Evolutionary conservation across 2,329 filamentous ascomycete genomes (phyloP).

Genomic region (Capronia americana): DNA sequence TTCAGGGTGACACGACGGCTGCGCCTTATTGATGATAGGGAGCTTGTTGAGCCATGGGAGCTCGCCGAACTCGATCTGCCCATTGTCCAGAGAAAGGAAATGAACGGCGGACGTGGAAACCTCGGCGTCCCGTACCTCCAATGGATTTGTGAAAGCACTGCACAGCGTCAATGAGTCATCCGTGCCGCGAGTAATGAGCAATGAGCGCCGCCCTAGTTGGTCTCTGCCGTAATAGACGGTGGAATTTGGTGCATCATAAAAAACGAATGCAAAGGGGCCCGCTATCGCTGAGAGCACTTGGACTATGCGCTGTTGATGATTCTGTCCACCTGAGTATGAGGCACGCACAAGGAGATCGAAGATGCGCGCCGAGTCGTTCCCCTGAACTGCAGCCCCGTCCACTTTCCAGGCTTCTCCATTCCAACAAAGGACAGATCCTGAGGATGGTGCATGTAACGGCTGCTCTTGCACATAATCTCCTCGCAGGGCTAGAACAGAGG

Average conservation of each 20-base stretch:
- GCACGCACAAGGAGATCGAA: slow-evolving; percentile 65
- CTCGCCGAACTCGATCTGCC: slow-evolving; percentile 17
- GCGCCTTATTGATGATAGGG: slow-evolving; percentile 22
- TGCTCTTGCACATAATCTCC: slow-evolving; percentile 74
- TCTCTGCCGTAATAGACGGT: slow-evolving; percentile 84
- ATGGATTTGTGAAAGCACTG: slow-evolving; percentile 74
- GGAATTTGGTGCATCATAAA: slow-evolving; percentile 68
- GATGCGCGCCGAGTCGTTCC: slow-evolving; percentile 79
- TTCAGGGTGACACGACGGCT: slow-evolving; percentile 1
- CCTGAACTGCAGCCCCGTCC: slow-evolving; percentile 60
- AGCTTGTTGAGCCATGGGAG: slow-evolving; percentile 21
- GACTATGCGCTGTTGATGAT: slow-evolving; percentile 50
- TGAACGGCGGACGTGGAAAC: slow-evolving; percentile 86
- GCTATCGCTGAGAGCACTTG: slow-evolving; percentile 66
- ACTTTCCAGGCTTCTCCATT: slow-evolving; percentile 96
- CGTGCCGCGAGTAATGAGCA: slow-evolving; percentile 58
- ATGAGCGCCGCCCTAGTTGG: slow-evolving; percentile 82
- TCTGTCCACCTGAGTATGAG: slow-evolving; percentile 36
- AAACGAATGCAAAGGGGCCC: slow-evolving; percentile 91
- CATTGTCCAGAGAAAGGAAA: slow-evolving; percentile 51
- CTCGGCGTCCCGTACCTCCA: slow-evolving; percentile 57
- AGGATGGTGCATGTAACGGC: slow-evolving; percentile 67
- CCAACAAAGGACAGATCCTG: slow-evolving; percentile 82
- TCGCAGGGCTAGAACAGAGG: slow-evolving; percentile 89
- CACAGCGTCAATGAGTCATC: slow-evolving; percentile 64